These are phyloP conservation scores for Carex parvula DNA, from an alignment of 176 grass and related monocot genomes.

Conservation along the genomic window DNA sequence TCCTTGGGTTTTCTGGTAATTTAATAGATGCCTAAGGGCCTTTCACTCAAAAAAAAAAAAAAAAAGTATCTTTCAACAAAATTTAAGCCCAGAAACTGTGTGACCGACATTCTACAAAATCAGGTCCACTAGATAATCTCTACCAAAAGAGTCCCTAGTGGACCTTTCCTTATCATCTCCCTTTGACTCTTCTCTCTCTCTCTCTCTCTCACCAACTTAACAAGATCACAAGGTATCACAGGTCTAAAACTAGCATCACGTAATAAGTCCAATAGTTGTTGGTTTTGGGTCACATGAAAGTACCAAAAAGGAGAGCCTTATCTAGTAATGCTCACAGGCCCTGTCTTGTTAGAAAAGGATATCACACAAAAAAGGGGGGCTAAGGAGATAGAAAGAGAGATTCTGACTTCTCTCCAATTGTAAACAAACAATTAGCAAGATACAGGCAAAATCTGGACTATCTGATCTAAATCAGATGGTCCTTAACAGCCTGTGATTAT, in stretches of 20 bases:
- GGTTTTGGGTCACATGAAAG: slow-evolving; percentile 78
- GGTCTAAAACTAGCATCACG: slow-evolving; percentile 50
- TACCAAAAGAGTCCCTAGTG: slow-evolving; percentile 3
- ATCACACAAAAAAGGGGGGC: slow-evolving; percentile 5
- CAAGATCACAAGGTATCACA: slow-evolving; percentile 42
- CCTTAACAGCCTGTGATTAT: background rate
- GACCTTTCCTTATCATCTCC: slow-evolving; percentile 9
- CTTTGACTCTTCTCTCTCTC: slow-evolving; percentile 22
- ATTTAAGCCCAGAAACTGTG: slow-evolving; percentile 2
- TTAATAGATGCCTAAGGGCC: too few relatives aligned
- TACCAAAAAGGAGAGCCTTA: slow-evolving; percentile 40
- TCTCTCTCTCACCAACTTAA: slow-evolving; percentile 7
- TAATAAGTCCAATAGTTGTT: slow-evolving; percentile 47
- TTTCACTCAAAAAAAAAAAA: too few relatives aligned
- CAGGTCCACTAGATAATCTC: background rate
- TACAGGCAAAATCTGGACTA: background rate
- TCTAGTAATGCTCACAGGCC: slow-evolving; percentile 26
- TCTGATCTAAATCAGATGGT: slow-evolving; percentile 14
- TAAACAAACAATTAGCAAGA: background rate
- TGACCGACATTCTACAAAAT: slow-evolving; percentile 8
- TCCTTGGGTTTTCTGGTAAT: too few relatives aligned
- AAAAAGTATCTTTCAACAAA: slow-evolving; percentile 19
- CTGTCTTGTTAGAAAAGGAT: slow-evolving; percentile 26
- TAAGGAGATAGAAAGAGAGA: slow-evolving; percentile 11
- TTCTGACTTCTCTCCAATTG: slow-evolving; percentile 9